Evolutionary conservation across 2,329 filamentous ascomycete genomes (phyloP), one percentile per base, ranked within the genome.

Genomic region (Cladosporium sp.): DNA sequence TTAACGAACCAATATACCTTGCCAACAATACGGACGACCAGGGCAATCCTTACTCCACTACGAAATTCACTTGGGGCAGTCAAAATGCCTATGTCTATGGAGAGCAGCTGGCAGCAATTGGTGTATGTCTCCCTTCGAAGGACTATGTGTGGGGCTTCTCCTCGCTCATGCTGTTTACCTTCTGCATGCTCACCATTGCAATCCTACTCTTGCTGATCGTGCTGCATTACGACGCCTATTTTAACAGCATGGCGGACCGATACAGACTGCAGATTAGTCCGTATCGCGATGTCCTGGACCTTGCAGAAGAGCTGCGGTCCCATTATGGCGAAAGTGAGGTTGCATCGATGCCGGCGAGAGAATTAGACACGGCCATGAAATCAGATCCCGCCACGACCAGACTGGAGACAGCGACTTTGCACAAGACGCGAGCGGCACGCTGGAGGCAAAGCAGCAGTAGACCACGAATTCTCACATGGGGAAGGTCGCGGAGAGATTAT

Each of bases 221-320:
- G 1, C 28, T 69, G n/a, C 56, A 64, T 16, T 26, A 63, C 37
- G 67, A 67, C 37, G 44, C 63, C 40, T 53, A 50, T 29, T 49
- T 23, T 10, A 85, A 85, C 74, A 86, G 86, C 66, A 72, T 85
- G 0, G 80, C 81, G 0, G 84, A 83, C 0, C 80, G 82, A 65
- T 85, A 82, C 68, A 86, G 86, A 72, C 80, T 66, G 23, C n/a
- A 46, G 11, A 62, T 63, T 49, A 64, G 60, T 4, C 62, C 65
- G 10, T 61, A 69, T 28, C 63, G 66, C 40, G 67, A 69, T 21
- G 64, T 69, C 40, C 66, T 69, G 18, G 66, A 67, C 29, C 59
- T 61, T 16, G 67, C 67, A 26, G 33, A 58, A 33, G 64, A 66
- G 26, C 44, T 69, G n/a, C 55, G 59, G n/a, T 23, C 61, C 3